phyloP scores from a whole-genome alignment of 2,329 filamentous ascomycete species.

The Ophiosphaerella narmari region DNA sequence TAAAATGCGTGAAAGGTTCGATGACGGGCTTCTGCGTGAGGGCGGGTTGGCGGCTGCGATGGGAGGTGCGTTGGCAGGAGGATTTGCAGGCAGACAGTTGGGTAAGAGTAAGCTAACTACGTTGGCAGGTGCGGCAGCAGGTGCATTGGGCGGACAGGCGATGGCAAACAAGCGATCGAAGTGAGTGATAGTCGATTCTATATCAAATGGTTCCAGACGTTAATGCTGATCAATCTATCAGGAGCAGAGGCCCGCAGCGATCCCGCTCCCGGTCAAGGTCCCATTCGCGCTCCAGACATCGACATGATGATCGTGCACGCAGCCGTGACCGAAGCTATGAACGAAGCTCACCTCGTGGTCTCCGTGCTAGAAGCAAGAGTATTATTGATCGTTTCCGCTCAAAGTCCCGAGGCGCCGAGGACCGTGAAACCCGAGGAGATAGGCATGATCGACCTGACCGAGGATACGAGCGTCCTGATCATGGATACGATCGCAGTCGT shows the following conservation, averaged over 20 bases:
- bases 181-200: slow-evolving; percentile 5
- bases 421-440: slow-evolving; percentile 10
- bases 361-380: slow-evolving; percentile 33
- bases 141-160: slow-evolving; percentile 38
- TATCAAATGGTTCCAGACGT: not conserved
- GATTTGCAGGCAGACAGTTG: slow-evolving; percentile 37
- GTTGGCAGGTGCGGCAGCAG: slow-evolving; percentile 44
- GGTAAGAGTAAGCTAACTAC: slow-evolving; percentile 44
- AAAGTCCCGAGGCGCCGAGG: slow-evolving; percentile 25
- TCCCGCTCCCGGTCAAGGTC: slow-evolving; percentile 23
- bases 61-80: slow-evolving; percentile 47
- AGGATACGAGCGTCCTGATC: slow-evolving; percentile 24
- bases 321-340: slow-evolving; percentile 12
- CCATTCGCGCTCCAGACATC: slow-evolving; percentile 20
- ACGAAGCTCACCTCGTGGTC: slow-evolving; percentile 10
- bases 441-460: slow-evolving; percentile 16
- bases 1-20: slow-evolving; percentile 44
- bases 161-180: slow-evolving; percentile 21
- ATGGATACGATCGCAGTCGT: slow-evolving; percentile 20
- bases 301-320: slow-evolving; percentile 13
- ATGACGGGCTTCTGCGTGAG: slow-evolving; percentile 38
- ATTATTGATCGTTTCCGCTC: slow-evolving; percentile 30
- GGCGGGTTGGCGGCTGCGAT: slow-evolving; percentile 41
- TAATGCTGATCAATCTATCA: slow-evolving; percentile 2
- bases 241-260: slow-evolving; percentile 23